These are phyloP conservation scores for Erodium maritimum DNA, from an alignment of 345 rosid genomes.

Conservation along the genomic window DNA sequence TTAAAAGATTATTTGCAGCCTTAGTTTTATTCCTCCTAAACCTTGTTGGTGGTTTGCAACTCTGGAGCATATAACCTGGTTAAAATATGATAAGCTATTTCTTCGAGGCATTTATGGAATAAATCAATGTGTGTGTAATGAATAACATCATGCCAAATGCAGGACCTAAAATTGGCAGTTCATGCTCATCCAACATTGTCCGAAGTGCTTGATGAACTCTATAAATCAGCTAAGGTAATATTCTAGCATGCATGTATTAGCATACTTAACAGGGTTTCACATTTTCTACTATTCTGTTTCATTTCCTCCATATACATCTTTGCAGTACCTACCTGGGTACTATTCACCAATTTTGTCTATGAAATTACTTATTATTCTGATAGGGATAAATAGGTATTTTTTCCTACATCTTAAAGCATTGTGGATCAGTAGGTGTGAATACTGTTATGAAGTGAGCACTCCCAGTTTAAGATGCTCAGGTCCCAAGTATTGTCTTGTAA, in stretches of 20 bases:
- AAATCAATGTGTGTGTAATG: neutral
- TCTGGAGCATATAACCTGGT: too few relatives aligned
- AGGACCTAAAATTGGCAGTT: conserved; percentile 89
- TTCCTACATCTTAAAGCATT: too few relatives aligned
- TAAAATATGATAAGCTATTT: too few relatives aligned
- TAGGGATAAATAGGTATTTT: too few relatives aligned
- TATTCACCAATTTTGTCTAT: too few relatives aligned
- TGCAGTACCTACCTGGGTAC: too few relatives aligned
- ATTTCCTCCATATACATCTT: too few relatives aligned
- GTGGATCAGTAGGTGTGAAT: too few relatives aligned
- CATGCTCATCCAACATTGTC: conserved; percentile 98
- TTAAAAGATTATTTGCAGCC: neutral
- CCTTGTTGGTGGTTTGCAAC: neutral
- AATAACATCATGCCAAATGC: conserved; percentile 13
- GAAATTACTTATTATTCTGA: too few relatives aligned
- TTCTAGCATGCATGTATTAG: neutral
- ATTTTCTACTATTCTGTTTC: neutral
- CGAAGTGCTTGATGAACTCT: conserved; percentile 93
- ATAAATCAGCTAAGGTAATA: conserved; percentile 87
- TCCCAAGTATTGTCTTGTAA: too few relatives aligned
- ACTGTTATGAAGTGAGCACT: too few relatives aligned
- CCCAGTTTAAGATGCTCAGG: too few relatives aligned
- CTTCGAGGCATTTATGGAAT: neutral
- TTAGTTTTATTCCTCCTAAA: neutral
- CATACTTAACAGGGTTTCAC: neutral